Evolutionary conservation across 1,284 basidiomycete genomes (phyloP), one percentile per base, ranked within the genome.

Genomic region (Ceratobasidium sp.): DNA sequence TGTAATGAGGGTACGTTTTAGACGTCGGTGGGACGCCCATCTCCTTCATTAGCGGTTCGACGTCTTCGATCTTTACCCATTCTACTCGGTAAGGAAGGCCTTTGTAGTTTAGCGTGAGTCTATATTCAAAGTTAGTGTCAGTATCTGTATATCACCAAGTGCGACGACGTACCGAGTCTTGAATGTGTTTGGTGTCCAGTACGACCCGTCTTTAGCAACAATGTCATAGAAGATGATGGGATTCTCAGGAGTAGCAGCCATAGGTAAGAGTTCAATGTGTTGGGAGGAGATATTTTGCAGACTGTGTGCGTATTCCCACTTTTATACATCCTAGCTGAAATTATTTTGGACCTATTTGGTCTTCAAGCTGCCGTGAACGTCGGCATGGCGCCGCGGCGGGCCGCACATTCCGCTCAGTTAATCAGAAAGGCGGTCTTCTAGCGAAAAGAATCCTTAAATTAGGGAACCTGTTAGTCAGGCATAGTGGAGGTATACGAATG

Each of bases 21-120:
- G 41, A 85, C 77, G 12, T 79, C 82, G 76, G 85, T 83, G 75
- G 65, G 23, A 74, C 59, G 3, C 74, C 76, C 46, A 76, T 70
- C 3, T 39, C 48, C 21, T 72, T 72, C 12, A 76, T 55, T 6
- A 60, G 72, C 16, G 65, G 60, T 46, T 76, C 75, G 32, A 77
- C 75, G 9, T 77, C 75, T 6, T 74, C 71, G 30, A 74, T 75
- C 39, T 72, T 62, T 26, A 77, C 58, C 50, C 61, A 77, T 28
- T 73, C 55, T 39, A 76, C 76, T 28, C 65, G 71, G 73, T 77
- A 77, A 4, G 76, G 74, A n/a, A 77, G 72, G 1, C 73, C 57
- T 36, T 77, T 77, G 65, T 77, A 77, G 55, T 77, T 76, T 0
- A 77, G 73, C 10, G 72, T 72, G n/a, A 76, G 50, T 23, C 76